Percentiles rank a stretch among this genome's conserved stretches.
Evolutionary conservation across 345 rosid genomes (phyloP).

Genomic region (Camelina sativa): DNA sequence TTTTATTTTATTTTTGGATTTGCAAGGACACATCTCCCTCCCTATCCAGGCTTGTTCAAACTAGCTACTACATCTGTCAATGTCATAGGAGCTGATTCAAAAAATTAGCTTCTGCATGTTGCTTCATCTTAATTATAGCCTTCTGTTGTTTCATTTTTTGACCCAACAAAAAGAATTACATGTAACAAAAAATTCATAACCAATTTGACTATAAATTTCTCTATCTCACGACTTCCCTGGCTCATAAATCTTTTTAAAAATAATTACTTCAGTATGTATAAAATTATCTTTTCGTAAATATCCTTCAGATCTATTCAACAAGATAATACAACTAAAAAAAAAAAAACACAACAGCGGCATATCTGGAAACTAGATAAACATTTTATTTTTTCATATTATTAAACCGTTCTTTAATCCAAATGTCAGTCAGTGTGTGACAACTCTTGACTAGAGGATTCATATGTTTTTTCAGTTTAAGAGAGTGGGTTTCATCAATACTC

Average conservation of each 20-base stretch:
- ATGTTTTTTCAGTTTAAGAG: neutral
- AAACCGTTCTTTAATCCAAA: too few species aligned
- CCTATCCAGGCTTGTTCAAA: slow-evolving; percentile 14
- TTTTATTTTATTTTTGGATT: slow-evolving; percentile 15
- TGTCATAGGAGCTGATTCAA: slow-evolving; percentile 16
- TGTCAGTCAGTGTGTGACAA: neutral
- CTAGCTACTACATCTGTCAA: slow-evolving; percentile 9
- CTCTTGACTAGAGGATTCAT: neutral
- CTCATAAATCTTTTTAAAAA: neutral
- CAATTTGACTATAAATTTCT: neutral
- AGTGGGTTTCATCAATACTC: slow-evolving; percentile 6
- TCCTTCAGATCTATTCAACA: neutral
- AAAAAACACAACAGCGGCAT: too few species aligned
- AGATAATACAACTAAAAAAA: neutral
- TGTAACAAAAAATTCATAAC: slow-evolving; percentile 11
- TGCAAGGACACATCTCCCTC: slow-evolving; percentile 17
- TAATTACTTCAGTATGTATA: neutral
- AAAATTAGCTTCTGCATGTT: neutral
- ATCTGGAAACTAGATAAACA: too few species aligned
- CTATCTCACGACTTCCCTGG: neutral
- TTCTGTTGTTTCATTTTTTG: neutral
- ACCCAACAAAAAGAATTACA: neutral
- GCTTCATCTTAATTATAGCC: too few species aligned
- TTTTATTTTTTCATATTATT: too few species aligned
- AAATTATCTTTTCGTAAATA: neutral